These are phyloP conservation scores for Serpula lacrymans DNA, from an alignment of 768 basidiomycete species.

Conservation along the genomic window DNA sequence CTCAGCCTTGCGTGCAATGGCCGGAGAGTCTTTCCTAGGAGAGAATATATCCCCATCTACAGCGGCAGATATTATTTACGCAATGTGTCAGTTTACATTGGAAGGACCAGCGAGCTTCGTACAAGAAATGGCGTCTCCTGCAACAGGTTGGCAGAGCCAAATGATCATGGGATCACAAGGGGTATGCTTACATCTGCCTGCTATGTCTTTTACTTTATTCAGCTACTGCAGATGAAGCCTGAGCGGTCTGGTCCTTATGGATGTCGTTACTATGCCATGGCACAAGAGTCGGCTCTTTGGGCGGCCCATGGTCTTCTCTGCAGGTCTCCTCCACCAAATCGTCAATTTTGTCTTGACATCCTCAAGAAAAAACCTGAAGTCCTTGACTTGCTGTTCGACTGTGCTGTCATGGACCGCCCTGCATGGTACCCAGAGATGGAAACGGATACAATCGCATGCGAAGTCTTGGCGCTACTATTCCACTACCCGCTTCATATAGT, in stretches of 20 bases:
- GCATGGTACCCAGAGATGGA: conserved; percentile 26
- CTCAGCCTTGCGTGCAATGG: conserved; percentile 14
- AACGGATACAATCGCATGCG: conserved; percentile 19
- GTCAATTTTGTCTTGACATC: conserved; percentile 13
- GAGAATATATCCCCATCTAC: conserved; percentile 14
- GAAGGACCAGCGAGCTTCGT: conserved; percentile 19
- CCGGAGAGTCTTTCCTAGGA: conserved; percentile 19
- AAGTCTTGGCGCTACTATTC: conserved; percentile 22
- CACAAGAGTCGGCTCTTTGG: conserved; percentile 13
- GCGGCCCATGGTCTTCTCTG: conserved; percentile 12
- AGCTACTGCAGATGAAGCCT: neutral
- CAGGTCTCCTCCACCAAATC: conserved; percentile 5
- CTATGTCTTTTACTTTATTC: neutral
- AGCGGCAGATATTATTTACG: conserved; percentile 20
- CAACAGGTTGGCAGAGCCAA: conserved; percentile 7
- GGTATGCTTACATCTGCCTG: neutral
- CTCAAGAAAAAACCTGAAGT: conserved; percentile 16
- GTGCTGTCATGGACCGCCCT: conserved; percentile 19
- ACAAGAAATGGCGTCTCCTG: conserved; percentile 14
- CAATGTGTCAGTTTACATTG: conserved; percentile 22
- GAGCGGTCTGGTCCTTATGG: conserved; percentile 12
- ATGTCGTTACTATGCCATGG: conserved; percentile 25
- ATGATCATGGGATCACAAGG: conserved; percentile 2
- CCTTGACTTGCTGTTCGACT: conserved; percentile 20
- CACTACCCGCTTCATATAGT: conserved; percentile 16